Conservation (phyloP, 1,284 basidiomycete species). For the Irpex sp. region DNA sequence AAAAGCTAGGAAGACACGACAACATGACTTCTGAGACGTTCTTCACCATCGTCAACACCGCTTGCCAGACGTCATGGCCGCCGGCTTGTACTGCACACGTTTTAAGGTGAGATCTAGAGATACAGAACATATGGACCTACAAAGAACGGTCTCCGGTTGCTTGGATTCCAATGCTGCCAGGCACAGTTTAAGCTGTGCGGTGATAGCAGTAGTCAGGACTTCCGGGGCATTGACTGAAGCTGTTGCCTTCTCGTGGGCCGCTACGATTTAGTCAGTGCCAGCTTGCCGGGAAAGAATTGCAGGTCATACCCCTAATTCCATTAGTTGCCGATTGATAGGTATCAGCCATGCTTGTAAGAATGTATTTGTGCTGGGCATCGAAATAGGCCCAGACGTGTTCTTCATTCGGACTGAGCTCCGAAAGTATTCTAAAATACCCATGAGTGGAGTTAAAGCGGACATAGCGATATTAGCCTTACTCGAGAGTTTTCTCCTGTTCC, state of each 20-base stretch:
- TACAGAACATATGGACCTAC: constrained; percentile 38
- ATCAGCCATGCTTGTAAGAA: constrained; percentile 75
- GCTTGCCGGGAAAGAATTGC: neutral
- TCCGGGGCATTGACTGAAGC: constrained; percentile 34
- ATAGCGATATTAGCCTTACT: constrained; percentile 53
- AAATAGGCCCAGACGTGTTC: constrained; percentile 94
- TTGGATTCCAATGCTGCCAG: constrained; percentile 60
- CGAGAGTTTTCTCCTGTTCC: constrained; percentile 96
- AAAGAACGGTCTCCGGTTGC: constrained; percentile 57
- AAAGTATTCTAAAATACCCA: constrained; percentile 57
- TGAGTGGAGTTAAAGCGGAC: neutral
- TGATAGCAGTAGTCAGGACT: constrained; percentile 40
- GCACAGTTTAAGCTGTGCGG: constrained; percentile 53
- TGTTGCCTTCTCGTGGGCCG: constrained; percentile 34
- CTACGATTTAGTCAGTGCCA: constrained; percentile 32
- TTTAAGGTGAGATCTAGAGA: neutral
- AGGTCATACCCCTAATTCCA: constrained; percentile 52
- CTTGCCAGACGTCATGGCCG: constrained; percentile 82
- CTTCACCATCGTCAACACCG: constrained; percentile 72
- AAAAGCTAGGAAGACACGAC: constrained; percentile 84
- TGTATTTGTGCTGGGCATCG: constrained; percentile 88
- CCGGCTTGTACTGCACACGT: constrained; percentile 28
- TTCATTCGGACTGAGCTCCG: constrained; percentile 80
- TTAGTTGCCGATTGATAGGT: constrained; percentile 56
- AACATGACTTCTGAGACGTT: constrained; percentile 67